Evolutionary conservation across 2,329 filamentous ascomycete species (phyloP).

Genomic region (Sporothrix schenckii): DNA sequence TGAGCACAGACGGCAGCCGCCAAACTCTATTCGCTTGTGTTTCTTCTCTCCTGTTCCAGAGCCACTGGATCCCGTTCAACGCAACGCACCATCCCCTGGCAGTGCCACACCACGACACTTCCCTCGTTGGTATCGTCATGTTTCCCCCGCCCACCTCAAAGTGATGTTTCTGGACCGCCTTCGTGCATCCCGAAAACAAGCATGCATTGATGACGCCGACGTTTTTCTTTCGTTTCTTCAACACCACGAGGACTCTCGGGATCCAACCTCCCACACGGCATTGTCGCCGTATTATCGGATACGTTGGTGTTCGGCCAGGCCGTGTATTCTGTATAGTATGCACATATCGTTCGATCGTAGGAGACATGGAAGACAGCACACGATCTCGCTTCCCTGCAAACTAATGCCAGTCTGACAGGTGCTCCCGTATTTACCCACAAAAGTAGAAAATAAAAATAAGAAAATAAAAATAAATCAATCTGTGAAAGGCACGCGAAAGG

Average conservation of each 20-base stretch:
- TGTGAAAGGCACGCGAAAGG: neutral
- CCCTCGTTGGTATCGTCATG: neutral
- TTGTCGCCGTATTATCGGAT: neutral
- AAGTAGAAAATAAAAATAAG: neutral
- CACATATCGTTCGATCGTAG: neutral
- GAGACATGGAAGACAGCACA: neutral
- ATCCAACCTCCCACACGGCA: neutral
- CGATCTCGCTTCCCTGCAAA: neutral
- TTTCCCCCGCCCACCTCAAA: too few species aligned
- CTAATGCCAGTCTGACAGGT: slow-evolving; percentile 6
- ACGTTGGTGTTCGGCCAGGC: neutral
- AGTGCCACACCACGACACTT: slow-evolving; percentile 1
- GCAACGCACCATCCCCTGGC: neutral
- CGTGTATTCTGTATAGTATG: neutral
- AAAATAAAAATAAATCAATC: neutral
- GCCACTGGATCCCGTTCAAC: slow-evolving; percentile 5
- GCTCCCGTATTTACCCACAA: slow-evolving; percentile 3
- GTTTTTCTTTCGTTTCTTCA: neutral
- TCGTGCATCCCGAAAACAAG: neutral
- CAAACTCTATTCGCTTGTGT: neutral
- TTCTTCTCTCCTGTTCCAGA: slow-evolving; percentile 6
- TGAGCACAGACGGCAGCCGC: slow-evolving; percentile 11
- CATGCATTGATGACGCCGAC: neutral
- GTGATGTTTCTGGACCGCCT: too few species aligned
- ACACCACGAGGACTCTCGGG: neutral